These are phyloP conservation scores for Wallacemonas collosoma DNA, from an alignment of 208 protist species.

Conservation along the genomic window DNA sequence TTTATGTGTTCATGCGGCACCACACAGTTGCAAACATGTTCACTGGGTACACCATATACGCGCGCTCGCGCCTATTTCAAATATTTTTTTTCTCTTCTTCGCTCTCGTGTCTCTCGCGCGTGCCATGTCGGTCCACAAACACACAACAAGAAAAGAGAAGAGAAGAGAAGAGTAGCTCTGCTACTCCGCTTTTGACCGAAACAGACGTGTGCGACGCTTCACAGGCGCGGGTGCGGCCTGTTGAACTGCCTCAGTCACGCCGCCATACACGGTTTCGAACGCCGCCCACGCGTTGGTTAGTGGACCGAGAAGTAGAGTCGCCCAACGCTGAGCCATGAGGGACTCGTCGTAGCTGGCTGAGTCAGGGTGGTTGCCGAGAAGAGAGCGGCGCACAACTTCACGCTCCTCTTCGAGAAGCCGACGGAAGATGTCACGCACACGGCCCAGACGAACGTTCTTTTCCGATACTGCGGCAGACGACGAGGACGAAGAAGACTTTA, in stretches of 20 bases:
- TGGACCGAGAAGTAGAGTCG: conserved; percentile 61
- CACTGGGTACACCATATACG: no score
- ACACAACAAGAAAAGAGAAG: neutral
- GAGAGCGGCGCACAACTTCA: conserved; percentile 12
- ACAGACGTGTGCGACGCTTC: conserved; percentile 75
- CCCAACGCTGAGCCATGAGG: conserved; percentile 56
- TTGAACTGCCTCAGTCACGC: conserved; percentile 41
- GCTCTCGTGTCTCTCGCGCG: no score
- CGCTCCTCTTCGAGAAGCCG: conserved; percentile 62
- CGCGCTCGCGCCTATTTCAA: no score
- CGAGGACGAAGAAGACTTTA: neutral
- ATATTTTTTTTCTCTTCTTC: no score
- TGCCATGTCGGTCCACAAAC: neutral
- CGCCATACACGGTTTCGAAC: conserved; percentile 76
- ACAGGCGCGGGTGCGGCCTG: conserved; percentile 38
- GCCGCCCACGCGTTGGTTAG: conserved; percentile 64
- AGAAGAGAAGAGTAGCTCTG: neutral
- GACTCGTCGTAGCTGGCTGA: conserved; percentile 53
- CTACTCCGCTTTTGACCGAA: conserved; percentile 32
- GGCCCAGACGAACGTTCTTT: neutral
- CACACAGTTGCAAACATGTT: no score
- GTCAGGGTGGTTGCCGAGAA: neutral
- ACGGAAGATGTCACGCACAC: conserved; percentile 53
- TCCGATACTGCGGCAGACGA: neutral
- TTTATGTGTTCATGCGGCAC: no score